Evolutionary conservation across 1,284 basidiomycete species (phyloP), one percentile per base, ranked within the genome.

Genomic region (Uromyces viciae-fabae): DNA sequence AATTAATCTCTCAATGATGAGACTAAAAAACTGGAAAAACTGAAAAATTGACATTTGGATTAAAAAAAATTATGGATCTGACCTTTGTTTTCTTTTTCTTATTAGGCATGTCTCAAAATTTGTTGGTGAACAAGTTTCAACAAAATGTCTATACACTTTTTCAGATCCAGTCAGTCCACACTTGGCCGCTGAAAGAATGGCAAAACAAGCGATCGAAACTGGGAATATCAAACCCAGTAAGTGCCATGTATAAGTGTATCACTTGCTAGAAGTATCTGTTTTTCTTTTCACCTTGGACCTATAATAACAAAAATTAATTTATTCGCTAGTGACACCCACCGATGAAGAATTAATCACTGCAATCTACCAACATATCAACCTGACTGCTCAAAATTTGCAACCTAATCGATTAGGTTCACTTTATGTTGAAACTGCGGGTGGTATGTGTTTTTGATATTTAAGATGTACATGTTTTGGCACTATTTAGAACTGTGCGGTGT

Each of bases 351-450:
- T 98, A 60, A 88, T 92, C 14, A 88, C 40, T n/a, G 46, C 25
- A 89, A 38, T 89, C 91, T 17, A 88, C 96, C 5, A 89, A 91
- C 0, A 87, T 87, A 42, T 90, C 92, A 84, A 90, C 93, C 15
- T 87, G 88, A 31, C 82, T 86, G 66, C 90, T 89, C 82, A 90
- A 91, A 0, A 56, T 7, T 68, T 33, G 68, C 83, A 82, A 1
- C 54, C 82, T 25, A 74, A 83, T 43, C 81, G 82, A n/a, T 83
- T 84, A 17, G 89, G 89, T 3, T 90, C 91, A 84, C 90, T 95
- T 87, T 98, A 92, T 84, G 87, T 98, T 64, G 96, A 99, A 87
- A 96, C 96, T 5, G 95, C 95, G 9, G 95, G 95, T 88, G 94
- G 94, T 94, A 86, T 88, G 90, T 83, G 17, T 1, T 33, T n/a